Base-by-base conservation (phyloP, 2,329 filamentous ascomycete species). In the Claviceps sp. region DNA sequence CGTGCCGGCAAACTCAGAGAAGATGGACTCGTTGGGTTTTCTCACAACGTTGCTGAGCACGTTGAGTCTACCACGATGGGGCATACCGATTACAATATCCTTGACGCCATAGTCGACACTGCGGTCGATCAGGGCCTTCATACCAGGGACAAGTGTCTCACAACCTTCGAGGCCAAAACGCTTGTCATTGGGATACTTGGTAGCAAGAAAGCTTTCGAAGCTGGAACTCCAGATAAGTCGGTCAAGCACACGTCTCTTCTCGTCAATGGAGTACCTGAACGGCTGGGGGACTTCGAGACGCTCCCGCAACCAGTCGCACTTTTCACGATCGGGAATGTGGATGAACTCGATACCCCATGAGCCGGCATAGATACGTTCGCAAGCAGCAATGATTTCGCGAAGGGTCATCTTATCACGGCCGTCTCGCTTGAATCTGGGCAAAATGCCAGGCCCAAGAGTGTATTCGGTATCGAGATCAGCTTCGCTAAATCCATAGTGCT, bases 131-230 rank as follows among this genome's bases (percentile, higher is more conserved):
- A 98, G 75, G 51, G 93, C 93, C 78, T 98, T 98, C 93, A 98
- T 98, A 69, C 93, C 93, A 30, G 93, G 93, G 54, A 98, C 94
- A 59, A 98, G 79, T 53, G 89, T 91, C 72, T 98, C 93, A 65
- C 90, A 95, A 66, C 93, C 93, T 74, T 98, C 93, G 30, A 98
- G 81, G 73, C 93, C 93, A 71, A 98, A 98, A 65, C 93, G 88
- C 80, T 98, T 98, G 74, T 98, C 93, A 72, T 98, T 98, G 69
- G 93, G 93, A 72, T 96, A 97, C 72, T 98, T 98, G 54, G 89
- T 96, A 53, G 93, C 84, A 60, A 95, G 75, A 79, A 98, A 98
- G 55, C 82, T 74, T 74, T 98, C 93, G 69, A 98, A 98, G 72
- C 89, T 96, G 58, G 90, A 95, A 67, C 88, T 91, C 93, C 93